Evolutionary conservation across 1,284 basidiomycete species (phyloP).

Genomic region (Pyrrhoderma noxium): DNA sequence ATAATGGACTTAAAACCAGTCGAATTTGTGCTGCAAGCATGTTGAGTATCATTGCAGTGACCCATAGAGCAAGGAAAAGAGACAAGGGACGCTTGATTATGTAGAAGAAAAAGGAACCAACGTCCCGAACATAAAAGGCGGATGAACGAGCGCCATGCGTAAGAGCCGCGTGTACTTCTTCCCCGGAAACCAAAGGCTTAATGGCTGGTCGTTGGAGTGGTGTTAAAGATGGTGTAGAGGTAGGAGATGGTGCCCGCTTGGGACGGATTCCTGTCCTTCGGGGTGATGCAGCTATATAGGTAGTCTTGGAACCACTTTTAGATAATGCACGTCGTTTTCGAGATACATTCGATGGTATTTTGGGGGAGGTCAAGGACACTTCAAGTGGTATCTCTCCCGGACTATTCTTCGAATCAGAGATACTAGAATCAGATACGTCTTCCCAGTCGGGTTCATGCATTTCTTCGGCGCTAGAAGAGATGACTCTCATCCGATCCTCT

Average conservation of each 20-base stretch:
- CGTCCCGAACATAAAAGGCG: slow-evolving; percentile 12
- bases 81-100: slow-evolving; percentile 50
- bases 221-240: not conserved
- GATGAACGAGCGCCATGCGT: slow-evolving; percentile 9
- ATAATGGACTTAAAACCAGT: slow-evolving; percentile 46
- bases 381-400: not conserved
- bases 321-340: not conserved
- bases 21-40: slow-evolving; percentile 36
- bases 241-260: not conserved
- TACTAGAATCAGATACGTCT: not conserved
- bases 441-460: slow-evolving; percentile 12
- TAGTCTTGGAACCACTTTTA: slow-evolving; percentile 7
- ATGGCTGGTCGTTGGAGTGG: no score
- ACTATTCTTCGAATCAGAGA: no score
- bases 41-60: slow-evolving; percentile 38
- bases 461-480: no score
- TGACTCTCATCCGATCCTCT: no score
- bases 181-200: slow-evolving; percentile 4
- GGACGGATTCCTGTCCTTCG: slow-evolving; percentile 1
- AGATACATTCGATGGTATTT: not conserved
- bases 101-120: slow-evolving; percentile 24
- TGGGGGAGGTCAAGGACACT: not conserved
- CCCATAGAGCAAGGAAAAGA: slow-evolving; percentile 43
- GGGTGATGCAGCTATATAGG: slow-evolving; percentile 9
- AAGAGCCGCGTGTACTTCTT: slow-evolving; percentile 15